Conservation (phyloP, 2,329 filamentous ascomycete genomes). For the Lachnellula hyalina region DNA sequence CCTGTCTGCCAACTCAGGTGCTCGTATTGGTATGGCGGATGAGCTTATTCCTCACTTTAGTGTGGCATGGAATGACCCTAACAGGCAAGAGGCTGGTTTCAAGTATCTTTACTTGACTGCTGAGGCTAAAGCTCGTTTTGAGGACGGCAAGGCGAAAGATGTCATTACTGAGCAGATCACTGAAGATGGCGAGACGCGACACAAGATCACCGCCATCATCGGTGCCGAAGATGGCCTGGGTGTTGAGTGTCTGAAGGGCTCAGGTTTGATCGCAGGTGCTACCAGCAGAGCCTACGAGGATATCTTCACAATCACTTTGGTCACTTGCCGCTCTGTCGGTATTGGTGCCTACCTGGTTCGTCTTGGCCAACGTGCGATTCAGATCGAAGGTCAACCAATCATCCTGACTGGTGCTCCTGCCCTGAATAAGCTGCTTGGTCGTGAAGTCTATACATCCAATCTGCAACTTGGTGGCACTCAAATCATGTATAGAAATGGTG, state of each 20-base stretch:
- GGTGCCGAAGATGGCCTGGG: slow-evolving; percentile 93
- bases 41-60: slow-evolving; percentile 97
- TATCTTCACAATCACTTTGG: slow-evolving; percentile 96
- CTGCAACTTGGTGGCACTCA: slow-evolving; percentile 99
- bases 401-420: slow-evolving; percentile 96
- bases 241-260: slow-evolving; percentile 95
- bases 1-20: slow-evolving; percentile 97
- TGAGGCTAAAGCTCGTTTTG: slow-evolving; percentile 79
- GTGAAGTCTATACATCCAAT: slow-evolving; percentile 98
- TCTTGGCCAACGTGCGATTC: slow-evolving; percentile 95
- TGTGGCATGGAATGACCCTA: slow-evolving; percentile 87
- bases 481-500: slow-evolving; percentile 99
- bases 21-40: slow-evolving; percentile 91
- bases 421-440: slow-evolving; percentile 95
- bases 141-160: slow-evolving; percentile 66
- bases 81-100: slow-evolving; percentile 82
- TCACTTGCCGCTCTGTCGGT: slow-evolving; percentile 97
- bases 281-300: slow-evolving; percentile 97
- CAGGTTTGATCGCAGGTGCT: slow-evolving; percentile 95
- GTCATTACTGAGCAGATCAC: slow-evolving; percentile 84
- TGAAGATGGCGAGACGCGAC: slow-evolving; percentile 82
- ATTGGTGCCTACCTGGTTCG: slow-evolving; percentile 98
- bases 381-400: slow-evolving; percentile 98
- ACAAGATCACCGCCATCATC: slow-evolving; percentile 91
- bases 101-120: slow-evolving; percentile 94